Evolutionary conservation across 1,284 basidiomycete genomes (phyloP), one percentile per base, ranked within the genome.

Genomic region (Malassezia sp.): DNA sequence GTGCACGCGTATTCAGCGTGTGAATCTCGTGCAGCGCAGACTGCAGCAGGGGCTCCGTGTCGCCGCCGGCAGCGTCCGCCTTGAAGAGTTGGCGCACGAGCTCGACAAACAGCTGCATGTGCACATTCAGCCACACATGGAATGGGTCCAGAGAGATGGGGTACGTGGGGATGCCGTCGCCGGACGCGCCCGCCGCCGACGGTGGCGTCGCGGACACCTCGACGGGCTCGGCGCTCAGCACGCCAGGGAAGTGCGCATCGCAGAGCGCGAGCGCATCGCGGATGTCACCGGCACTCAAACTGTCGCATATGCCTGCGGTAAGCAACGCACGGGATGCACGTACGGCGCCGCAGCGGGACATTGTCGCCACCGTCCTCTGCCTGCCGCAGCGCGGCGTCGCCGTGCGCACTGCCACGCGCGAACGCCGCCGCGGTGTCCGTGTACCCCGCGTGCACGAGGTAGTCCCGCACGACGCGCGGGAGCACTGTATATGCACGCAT

Each of bases 101-200:
- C 69, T 90, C 86, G 57, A 84, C 80, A 71, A 88, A 89, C 0
- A 79, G 78, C 35, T 83, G 79, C 28, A 89, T 83, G 56, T 82
- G 83, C 37, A 90, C 77, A 60, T 89, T 87, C 54, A 90, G 77
- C 28, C 75, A 74, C 36, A 90, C 74, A 60, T 86, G 84, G 1
- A 75, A 72, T 14, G 85, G 82, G 38, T 84, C 76, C 23, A 81
- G 58, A 6, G 68, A 70, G 12, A 61, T 57, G 2, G 60, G 56
- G 34, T 61, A 54, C 18, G 62, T 50, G 3, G 65, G 63, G 1
- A 57, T 38, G 42, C 12, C 38, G 26, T 10, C 17, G 18, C 31
- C 30, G 17, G 11, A 7, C 14, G n/a, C 2, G 27, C 10, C 8
- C 27, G 14, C n/a, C n/a, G n/a, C 14, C 27, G 27, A 28, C 27